These are phyloP conservation scores for Coemansia sp. DNA, from an alignment of 192 early-diverging fungal species.

Conservation along the genomic window DNA sequence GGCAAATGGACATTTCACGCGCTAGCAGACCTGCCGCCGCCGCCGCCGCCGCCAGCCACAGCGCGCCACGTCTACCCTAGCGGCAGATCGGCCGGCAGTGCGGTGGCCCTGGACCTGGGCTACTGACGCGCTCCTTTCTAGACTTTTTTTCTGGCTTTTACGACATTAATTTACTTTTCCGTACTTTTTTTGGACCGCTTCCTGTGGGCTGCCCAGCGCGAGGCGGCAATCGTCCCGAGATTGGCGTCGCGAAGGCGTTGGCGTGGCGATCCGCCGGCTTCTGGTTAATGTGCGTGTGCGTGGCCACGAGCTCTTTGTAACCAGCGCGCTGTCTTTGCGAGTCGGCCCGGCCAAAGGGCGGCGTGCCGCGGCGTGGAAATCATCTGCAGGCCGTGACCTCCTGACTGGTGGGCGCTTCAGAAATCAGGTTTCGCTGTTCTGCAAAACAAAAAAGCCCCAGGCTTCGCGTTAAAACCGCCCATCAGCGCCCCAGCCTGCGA, in stretches of 20 bases:
- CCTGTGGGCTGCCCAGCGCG: no score
- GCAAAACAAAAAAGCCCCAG: not conserved
- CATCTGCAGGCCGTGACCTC: constrained; percentile 3
- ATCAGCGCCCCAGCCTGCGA: not conserved
- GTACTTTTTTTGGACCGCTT: not conserved
- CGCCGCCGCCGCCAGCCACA: constrained; percentile 21
- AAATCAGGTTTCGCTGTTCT: not conserved
- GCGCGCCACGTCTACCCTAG: constrained; percentile 40
- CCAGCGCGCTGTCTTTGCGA: no score
- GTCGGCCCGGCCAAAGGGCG: not conserved
- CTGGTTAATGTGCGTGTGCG: no score
- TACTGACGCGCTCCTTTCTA: constrained; percentile 2
- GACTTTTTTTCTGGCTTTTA: not conserved
- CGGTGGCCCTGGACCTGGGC: constrained; percentile 26
- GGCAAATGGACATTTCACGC: constrained; percentile 53
- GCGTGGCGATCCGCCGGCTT: no score
- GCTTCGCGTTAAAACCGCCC: not conserved
- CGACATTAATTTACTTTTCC: not conserved
- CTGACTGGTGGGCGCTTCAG: not conserved
- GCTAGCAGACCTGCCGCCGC: constrained; percentile 30
- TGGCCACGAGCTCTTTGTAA: no score
- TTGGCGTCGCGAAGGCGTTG: no score
- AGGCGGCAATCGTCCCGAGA: no score
- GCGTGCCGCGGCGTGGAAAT: not conserved
- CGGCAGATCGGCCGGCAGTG: constrained; percentile 37